phyloP scores from a whole-genome alignment of 495 filamentous ascomycete genomes.

The Oidiodendron maius region DNA sequence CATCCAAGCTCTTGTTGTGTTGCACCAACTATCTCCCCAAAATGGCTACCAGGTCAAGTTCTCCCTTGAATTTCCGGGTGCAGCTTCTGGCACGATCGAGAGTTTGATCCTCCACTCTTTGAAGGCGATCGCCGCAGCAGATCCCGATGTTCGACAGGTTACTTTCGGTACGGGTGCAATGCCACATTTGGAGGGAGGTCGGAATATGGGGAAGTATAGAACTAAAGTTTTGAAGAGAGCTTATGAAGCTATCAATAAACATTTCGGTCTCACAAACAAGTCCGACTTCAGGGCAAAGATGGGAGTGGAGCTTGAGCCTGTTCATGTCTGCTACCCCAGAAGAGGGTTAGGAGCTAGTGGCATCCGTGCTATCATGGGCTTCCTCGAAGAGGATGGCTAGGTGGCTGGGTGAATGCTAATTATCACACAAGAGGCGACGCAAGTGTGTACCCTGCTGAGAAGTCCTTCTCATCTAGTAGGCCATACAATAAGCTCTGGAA shows the following conservation, averaged over 20 bases:
- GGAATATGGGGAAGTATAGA: constrained; percentile 67
- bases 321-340: constrained; percentile 77
- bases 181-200: constrained; percentile 58
- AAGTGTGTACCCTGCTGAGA: no score
- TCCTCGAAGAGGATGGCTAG: constrained; percentile 52
- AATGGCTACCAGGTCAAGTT: constrained; percentile 88
- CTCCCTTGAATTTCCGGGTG: constrained; percentile 74
- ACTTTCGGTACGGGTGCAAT: constrained; percentile 79
- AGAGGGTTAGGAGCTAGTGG: constrained; percentile 73
- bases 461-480: no score
- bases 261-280: constrained; percentile 74
- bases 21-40: constrained; percentile 66
- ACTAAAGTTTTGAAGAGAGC: constrained; percentile 69
- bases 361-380: constrained; percentile 69
- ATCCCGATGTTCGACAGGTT: constrained; percentile 48
- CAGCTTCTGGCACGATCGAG: constrained; percentile 77
- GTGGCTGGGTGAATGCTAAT: no score
- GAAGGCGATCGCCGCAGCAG: constrained; percentile 54
- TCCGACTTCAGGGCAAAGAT: constrained; percentile 84
- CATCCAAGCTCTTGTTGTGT: constrained; percentile 64
- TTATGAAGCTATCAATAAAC: constrained; percentile 69
- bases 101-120: constrained; percentile 72
- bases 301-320: constrained; percentile 66
- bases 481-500: no score
- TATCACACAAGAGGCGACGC: no score